Base-by-base conservation (phyloP, 2,329 filamentous ascomycete genomes). In the Aotearoamyces nothofagi region DNA sequence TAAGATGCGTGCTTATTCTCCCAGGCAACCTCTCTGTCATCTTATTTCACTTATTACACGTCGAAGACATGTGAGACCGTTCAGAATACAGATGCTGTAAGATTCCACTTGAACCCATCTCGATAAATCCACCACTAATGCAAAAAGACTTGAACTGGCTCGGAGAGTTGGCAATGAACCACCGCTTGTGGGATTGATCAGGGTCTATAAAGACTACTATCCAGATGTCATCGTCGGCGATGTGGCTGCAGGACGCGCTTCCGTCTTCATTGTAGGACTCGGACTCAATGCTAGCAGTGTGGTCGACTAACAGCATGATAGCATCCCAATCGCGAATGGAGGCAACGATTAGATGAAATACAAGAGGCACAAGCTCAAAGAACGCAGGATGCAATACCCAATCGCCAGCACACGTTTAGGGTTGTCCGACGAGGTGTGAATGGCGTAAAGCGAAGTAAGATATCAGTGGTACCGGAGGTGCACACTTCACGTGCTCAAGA, bases 201-300 rank as follows among this genome's bases (percentile, higher is more conserved):
- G 78, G 31, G 71, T 87, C n/a, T 92, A 77, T 57, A 90, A 90
- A 47, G 82, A 87, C 48, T 92, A 87, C 51, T 92, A 87, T 44
- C 82, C 83, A 0, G 82, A 92, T 48, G 81, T 92, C 31, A 81
- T 92, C 34, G 66, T 87, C 9, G 79, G 77, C 13, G 76, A 78
- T 38, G 60, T 68, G 4, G 66, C 70, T 16, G 59, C 61, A 30
- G 69, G 69, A 20, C 64, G 66, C 34, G 69, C 70, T 1, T 66
- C 68, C 4, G 60, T 69, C 1, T 77, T 77, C 49, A 73, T 69
- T 50, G 66, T 68, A 25, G n/a, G 19, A 7, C n/a, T 20, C n/a
- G n/a, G n/a, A n/a, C n/a, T n/a, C n/a, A n/a, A n/a, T n/a, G n/a
- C n/a, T n/a, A n/a, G n/a, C n/a, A n/a, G n/a, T n/a, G n/a, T n/a